Percentiles rank a stretch among this genome's conserved stretches.
phyloP scores from a whole-genome alignment of 208 protist species.

The Tritrichomonas musculus region DNA sequence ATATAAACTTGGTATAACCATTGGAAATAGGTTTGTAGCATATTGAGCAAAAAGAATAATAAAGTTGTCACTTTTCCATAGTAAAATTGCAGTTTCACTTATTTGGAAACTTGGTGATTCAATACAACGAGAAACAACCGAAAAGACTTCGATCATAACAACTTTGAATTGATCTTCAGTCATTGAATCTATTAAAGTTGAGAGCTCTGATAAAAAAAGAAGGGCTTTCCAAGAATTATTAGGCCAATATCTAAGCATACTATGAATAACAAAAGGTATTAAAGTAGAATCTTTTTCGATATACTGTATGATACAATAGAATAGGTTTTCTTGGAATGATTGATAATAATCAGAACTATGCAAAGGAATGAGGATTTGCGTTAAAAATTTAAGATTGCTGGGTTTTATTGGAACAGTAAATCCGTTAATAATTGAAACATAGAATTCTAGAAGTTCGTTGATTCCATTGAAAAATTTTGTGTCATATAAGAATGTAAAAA shows the following conservation, averaged over 20 bases:
- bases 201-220: background rate
- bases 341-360: background rate
- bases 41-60: background rate
- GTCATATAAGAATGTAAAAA: background rate
- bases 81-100: background rate
- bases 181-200: background rate
- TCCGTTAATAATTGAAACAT: constrained; percentile 27
- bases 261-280: background rate
- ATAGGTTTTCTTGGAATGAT: background rate
- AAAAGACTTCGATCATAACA: background rate
- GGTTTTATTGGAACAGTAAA: background rate
- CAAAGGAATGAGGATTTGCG: background rate
- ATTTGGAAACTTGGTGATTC: background rate
- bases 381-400: background rate
- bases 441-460: constrained; percentile 29
- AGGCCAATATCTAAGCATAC: background rate
- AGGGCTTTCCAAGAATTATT: background rate
- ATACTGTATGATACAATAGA: background rate
- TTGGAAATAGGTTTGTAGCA: background rate
- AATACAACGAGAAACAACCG: background rate
- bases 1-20: background rate
- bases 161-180: background rate
- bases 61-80: constrained; percentile 30
- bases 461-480: background rate
- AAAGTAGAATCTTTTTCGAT: background rate